These are phyloP conservation scores for Collybiopsis confluens DNA, from an alignment of 768 basidiomycete genomes.

Conservation along the genomic window DNA sequence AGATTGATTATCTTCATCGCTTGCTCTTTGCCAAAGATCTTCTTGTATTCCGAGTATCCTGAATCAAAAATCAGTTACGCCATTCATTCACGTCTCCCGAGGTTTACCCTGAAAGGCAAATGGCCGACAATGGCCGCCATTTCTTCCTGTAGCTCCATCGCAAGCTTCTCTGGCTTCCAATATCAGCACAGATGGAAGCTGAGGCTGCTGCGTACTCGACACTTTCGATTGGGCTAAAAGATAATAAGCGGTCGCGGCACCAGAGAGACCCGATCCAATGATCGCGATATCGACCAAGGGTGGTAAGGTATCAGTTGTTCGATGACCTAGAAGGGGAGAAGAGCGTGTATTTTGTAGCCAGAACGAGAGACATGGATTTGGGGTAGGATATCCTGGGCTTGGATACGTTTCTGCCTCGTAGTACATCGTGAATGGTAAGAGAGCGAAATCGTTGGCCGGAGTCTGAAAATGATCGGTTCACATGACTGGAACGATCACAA, in stretches of 20 bases:
- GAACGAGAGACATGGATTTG: constrained; percentile 19
- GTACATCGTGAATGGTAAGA: neutral
- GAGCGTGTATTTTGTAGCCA: constrained; percentile 25
- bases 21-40: constrained; percentile 29
- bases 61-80: neutral
- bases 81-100: neutral
- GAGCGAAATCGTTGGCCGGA: neutral
- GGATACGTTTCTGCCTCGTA: constrained; percentile 5
- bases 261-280: constrained; percentile 33
- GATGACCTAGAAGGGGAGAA: constrained; percentile 14
- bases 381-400: constrained; percentile 1
- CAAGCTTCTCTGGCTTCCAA: constrained; percentile 40
- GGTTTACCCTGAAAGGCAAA: constrained; percentile 17
- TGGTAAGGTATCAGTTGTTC: constrained; percentile 17
- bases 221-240: constrained; percentile 14
- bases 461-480: too few species aligned
- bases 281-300: constrained; percentile 22
- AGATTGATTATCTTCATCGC: constrained; percentile 27
- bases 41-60: constrained; percentile 37
- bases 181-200: constrained; percentile 24
- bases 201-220: constrained; percentile 9
- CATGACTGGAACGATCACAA: too few species aligned
- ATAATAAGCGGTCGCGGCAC: constrained; percentile 25
- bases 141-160: constrained; percentile 23
- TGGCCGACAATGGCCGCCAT: constrained; percentile 25